These are phyloP conservation scores for Cenchrus purpureus DNA, from an alignment of 176 grass and related monocot genomes.

Conservation along the genomic window DNA sequence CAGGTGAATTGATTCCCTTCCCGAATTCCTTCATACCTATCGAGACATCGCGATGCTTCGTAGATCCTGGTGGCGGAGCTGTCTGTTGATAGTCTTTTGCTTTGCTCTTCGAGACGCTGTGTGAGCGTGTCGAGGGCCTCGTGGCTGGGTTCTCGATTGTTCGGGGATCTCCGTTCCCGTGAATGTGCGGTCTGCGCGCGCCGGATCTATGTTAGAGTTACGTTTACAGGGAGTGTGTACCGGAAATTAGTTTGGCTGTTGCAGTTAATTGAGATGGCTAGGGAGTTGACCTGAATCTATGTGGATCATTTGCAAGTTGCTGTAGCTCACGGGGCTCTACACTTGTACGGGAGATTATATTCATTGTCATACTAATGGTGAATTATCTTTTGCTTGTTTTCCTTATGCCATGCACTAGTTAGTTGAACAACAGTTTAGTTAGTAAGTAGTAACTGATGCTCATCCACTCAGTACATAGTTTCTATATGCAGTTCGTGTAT, in stretches of 20 bases:
- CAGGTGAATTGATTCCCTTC: conserved; percentile 62
- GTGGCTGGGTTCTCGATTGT: background rate
- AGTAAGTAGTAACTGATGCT: background rate
- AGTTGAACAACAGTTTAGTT: background rate
- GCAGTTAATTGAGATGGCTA: background rate
- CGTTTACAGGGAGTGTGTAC: background rate
- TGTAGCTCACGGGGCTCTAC: background rate
- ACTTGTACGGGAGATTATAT: background rate
- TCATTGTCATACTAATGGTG: background rate
- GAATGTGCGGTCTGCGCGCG: background rate
- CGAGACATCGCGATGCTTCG: background rate
- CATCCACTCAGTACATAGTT: background rate
- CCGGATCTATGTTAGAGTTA: conserved; percentile 21
- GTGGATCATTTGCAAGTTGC: conserved; percentile 2
- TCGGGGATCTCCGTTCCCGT: background rate
- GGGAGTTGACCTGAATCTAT: conserved; percentile 19
- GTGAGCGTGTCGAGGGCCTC: background rate
- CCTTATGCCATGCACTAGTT: background rate
- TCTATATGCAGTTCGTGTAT: background rate
- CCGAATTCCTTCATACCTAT: background rate
- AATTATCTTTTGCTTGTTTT: background rate
- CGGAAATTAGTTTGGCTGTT: background rate
- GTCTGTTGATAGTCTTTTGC: background rate
- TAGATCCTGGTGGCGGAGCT: background rate
- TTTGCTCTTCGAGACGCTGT: conserved; percentile 11